phyloP scores from a whole-genome alignment of 176 grass and related monocot species.

The barley (Hordeum vulgare) region MorexV3_pseudomolecules_assembly NC_058522.1:431705157-431705656 shows the following conservation, averaged over 20 bases:
- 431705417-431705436: background rate
- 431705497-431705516: conserved; percentile 50
- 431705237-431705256: background rate
- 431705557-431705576: conserved; percentile 97
- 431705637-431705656: conserved; percentile 73
- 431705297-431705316: background rate
- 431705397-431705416: background rate
- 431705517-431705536: conserved; percentile 89
- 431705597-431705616: conserved; percentile 83
- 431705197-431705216: too few relatives aligned
- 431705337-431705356: background rate
- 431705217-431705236: too few relatives aligned
- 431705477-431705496: conserved; percentile 45
- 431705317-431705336: background rate
- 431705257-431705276: background rate
- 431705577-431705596: conserved; percentile 95
- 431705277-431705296: background rate
- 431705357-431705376: background rate
- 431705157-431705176: too few relatives aligned
- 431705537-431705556: conserved; percentile 88
- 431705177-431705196: too few relatives aligned
- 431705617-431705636: conserved; percentile 82
- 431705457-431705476: conserved; percentile 66
- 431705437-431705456: conserved; percentile 85
- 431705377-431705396: background rate